A percentile compares a stretch with the other conserved stretches of the same genome.
phyloP scores from a whole-genome alignment of 176 grass and related monocot species.

The Oryza glumipatula region DNA sequence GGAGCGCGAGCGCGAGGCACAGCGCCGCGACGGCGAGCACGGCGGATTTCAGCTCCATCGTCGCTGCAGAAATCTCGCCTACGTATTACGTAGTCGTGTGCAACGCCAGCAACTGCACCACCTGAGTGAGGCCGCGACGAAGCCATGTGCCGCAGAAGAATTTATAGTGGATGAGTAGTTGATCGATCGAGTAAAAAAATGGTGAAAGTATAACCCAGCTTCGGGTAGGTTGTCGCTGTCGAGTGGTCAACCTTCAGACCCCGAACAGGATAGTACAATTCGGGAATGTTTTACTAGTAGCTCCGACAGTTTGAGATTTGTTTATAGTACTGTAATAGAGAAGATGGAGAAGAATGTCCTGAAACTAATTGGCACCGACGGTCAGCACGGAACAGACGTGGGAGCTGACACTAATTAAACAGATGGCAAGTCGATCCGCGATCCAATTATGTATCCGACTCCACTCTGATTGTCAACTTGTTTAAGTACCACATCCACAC shows the following conservation, averaged over 20 bases:
- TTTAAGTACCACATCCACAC: not conserved
- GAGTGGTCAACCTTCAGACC: not conserved
- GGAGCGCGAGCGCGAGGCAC: slow-evolving; percentile 25
- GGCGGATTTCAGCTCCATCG: slow-evolving; percentile 26
- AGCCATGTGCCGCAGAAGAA: not conserved
- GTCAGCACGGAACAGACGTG: not conserved
- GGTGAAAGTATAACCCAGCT: not conserved
- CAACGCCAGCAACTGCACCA: not conserved
- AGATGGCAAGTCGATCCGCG: too few species aligned
- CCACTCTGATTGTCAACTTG: not conserved
- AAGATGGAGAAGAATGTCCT: not conserved
- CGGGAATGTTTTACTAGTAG: slow-evolving; percentile 4
- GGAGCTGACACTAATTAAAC: not conserved
- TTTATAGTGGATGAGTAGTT: not conserved
- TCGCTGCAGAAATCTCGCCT: not conserved
- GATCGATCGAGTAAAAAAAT: not conserved
- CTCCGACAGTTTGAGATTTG: not conserved
- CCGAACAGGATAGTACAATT: not conserved
- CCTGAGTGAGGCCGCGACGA: slow-evolving; percentile 14
- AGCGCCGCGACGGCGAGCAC: not conserved
- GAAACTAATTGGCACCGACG: slow-evolving; percentile 23
- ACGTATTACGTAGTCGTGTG: not conserved
- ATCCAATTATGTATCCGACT: too few species aligned
- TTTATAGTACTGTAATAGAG: too few species aligned
- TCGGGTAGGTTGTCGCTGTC: not conserved